A percentile compares a stretch with the other conserved stretches of the same genome.
phyloP scores from a whole-genome alignment of 352 stramenopile species.

The Phytophthora constricta region DNA sequence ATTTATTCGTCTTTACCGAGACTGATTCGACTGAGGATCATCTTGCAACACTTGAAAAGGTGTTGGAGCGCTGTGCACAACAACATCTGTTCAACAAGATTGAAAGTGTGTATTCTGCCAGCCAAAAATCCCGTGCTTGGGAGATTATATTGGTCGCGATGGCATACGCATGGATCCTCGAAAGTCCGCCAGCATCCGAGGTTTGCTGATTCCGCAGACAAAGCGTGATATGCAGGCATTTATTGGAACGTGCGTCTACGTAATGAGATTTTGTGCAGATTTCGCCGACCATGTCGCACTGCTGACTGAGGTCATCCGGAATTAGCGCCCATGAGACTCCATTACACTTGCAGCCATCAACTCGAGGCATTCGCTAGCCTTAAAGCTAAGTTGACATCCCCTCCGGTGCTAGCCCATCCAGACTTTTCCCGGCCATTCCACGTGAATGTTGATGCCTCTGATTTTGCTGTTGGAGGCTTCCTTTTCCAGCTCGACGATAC shows the following conservation, averaged over 20 bases:
- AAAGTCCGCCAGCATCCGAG: not conserved
- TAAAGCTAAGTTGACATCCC: too few relatives aligned
- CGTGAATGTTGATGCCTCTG: too few relatives aligned
- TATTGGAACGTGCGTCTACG: conserved; percentile 19
- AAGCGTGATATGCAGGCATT: conserved; percentile 22
- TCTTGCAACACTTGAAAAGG: not conserved
- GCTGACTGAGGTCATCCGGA: conserved; percentile 2
- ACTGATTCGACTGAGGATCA: not conserved
- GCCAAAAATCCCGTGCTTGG: not conserved
- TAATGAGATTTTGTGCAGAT: conserved; percentile 10
- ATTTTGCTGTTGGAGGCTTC: too few relatives aligned
- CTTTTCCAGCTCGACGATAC: too few relatives aligned
- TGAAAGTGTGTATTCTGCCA: conserved; percentile 19
- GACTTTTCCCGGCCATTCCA: too few relatives aligned
- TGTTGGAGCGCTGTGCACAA: not conserved
- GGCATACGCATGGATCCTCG: conserved; percentile 10
- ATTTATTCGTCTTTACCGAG: conserved; percentile 5
- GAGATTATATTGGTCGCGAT: not conserved
- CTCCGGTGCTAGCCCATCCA: too few relatives aligned
- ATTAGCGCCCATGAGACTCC: not conserved
- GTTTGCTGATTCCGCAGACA: conserved; percentile 19
- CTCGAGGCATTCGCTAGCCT: too few relatives aligned
- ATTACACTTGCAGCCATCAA: too few relatives aligned
- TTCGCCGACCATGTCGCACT: conserved; percentile 3
- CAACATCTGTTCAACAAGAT: conserved; percentile 16